Percentiles rank a stretch among this genome's conserved stretches.
Evolutionary conservation across 2,329 filamentous ascomycete species (phyloP).

Genomic region (Microdochium paspali): DNA sequence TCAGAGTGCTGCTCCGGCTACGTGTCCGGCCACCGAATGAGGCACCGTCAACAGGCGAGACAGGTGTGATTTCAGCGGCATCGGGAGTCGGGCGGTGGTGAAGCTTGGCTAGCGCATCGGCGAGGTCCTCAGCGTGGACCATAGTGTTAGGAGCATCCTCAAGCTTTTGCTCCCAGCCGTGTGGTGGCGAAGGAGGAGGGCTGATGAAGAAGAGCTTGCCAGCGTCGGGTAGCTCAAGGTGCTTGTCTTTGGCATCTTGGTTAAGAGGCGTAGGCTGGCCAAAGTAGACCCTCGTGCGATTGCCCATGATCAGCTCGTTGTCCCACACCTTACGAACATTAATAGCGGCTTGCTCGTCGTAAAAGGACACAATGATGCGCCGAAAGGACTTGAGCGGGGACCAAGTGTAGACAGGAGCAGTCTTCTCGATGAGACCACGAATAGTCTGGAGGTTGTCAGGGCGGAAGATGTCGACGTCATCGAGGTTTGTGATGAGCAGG

Average conservation of each 20-base stretch:
- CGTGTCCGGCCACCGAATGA: constrained; percentile 25
- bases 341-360: constrained; percentile 58
- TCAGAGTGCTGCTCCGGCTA: constrained; percentile 55
- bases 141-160: constrained; percentile 63
- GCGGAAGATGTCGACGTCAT: constrained; percentile 64
- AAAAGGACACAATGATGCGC: constrained; percentile 74
- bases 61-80: constrained; percentile 16
- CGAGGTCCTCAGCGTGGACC: constrained; percentile 60
- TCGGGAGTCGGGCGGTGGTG: constrained; percentile 29
- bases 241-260: constrained; percentile 36
- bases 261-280: constrained; percentile 52
- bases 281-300: constrained; percentile 60
- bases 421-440: constrained; percentile 57
- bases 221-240: constrained; percentile 57
- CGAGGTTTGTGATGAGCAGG: constrained; percentile 73
- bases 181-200: constrained; percentile 57
- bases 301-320: constrained; percentile 62
- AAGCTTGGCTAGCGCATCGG: constrained; percentile 54
- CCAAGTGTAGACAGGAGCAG: constrained; percentile 69
- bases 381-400: constrained; percentile 75
- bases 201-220: constrained; percentile 68
- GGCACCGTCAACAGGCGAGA: constrained; percentile 28
- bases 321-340: constrained; percentile 65
- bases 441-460: constrained; percentile 66
- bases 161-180: constrained; percentile 58